These are phyloP conservation scores for Cetradonia linearis DNA, from an alignment of 495 filamentous ascomycete species.

Conservation along the genomic window DNA sequence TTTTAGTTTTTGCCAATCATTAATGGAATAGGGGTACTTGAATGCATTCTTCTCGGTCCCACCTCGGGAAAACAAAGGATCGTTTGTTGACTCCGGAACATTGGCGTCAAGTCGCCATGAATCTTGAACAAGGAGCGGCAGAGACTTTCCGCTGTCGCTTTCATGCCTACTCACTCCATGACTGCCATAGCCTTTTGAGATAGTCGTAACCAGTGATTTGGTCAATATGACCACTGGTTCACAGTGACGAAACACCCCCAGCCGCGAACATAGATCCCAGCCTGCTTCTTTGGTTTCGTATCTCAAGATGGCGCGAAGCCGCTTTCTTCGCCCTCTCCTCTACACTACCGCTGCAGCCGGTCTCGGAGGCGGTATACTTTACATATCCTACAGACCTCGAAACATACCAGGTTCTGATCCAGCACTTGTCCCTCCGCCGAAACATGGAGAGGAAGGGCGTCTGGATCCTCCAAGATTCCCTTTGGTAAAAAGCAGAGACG, in stretches of 20 bases:
- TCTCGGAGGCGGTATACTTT: conserved; percentile 54
- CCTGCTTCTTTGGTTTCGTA: background rate
- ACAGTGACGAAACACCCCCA: background rate
- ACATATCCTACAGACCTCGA: conserved; percentile 70
- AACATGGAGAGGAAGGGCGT: conserved; percentile 64
- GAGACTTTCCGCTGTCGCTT: background rate
- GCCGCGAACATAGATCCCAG: background rate
- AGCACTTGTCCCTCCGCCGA: conserved; percentile 69
- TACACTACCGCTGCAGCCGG: conserved; percentile 51
- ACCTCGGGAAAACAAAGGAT: conserved; percentile 8
- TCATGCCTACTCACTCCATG: background rate
- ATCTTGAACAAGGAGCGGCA: background rate
- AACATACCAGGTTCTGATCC: conserved; percentile 78
- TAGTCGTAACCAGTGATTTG: background rate
- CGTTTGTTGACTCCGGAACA: background rate
- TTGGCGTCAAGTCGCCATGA: background rate
- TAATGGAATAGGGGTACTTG: no score
- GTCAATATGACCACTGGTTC: background rate
- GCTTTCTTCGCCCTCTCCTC: conserved; percentile 47
- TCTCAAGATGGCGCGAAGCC: conserved; percentile 27
- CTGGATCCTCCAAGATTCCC: conserved; percentile 78
- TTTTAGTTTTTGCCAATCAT: no score
- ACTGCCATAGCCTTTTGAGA: background rate
- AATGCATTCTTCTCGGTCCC: conserved; percentile 9
- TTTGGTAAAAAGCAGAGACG: conserved; percentile 53